Evolutionary conservation across 805 yeast genomes (phyloP).

Genomic region (Brettanomyces naardenensis): DNA sequence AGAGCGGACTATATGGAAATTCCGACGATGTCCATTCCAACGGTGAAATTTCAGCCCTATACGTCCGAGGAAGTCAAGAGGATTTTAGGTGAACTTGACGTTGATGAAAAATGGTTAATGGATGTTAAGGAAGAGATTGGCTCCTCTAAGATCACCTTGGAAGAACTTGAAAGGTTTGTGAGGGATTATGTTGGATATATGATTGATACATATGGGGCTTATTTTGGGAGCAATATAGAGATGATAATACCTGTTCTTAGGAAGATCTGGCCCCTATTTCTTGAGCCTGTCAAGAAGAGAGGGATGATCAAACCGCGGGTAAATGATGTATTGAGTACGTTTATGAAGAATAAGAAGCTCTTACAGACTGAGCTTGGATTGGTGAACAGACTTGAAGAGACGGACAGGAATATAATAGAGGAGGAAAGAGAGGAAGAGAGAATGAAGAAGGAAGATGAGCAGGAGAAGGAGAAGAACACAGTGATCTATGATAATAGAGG

Average conservation of each 20-base stretch:
- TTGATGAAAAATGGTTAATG: constrained; percentile 11
- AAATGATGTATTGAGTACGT: constrained; percentile 23
- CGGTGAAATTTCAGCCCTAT: constrained; percentile 32
- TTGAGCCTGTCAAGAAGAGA: constrained; percentile 15
- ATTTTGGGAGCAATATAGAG: constrained; percentile 36
- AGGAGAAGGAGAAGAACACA: constrained; percentile 4
- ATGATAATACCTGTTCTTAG: constrained; percentile 24
- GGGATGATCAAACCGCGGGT: constrained; percentile 14
- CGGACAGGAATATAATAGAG: constrained; percentile 7
- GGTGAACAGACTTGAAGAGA: constrained; percentile 14
- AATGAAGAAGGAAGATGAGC: background rate
- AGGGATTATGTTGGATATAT: constrained; percentile 32
- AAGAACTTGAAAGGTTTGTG: constrained; percentile 15
- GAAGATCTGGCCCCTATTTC: constrained; percentile 24
- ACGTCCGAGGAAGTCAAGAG: constrained; percentile 27
- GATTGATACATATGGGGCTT: constrained; percentile 36
- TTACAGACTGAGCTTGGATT: constrained; percentile 20
- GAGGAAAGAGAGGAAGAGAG: constrained; percentile 4
- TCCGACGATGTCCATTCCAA: constrained; percentile 33
- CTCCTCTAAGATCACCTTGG: constrained; percentile 3
- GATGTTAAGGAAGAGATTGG: too few species aligned
- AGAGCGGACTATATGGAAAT: constrained; percentile 31
- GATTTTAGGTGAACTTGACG: constrained; percentile 23
- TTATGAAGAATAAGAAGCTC: constrained; percentile 17
- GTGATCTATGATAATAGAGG: constrained; percentile 13